Evolutionary conservation across 768 basidiomycete species (phyloP), one percentile per base, ranked within the genome.

Genomic region (Lentinus brumalis): DNA sequence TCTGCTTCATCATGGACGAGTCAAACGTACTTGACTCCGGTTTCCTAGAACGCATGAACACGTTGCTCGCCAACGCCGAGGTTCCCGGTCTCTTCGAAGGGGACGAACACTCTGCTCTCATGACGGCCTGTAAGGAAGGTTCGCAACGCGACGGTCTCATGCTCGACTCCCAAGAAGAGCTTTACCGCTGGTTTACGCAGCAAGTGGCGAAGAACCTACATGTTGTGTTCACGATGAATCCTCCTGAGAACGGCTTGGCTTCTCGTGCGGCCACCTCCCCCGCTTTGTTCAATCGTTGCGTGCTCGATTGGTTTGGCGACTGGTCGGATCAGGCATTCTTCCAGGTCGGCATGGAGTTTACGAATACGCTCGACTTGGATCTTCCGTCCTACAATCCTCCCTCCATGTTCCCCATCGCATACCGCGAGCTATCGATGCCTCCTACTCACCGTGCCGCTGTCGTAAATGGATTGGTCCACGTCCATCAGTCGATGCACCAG

Each of bases 61-160:
- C 97, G 0, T 85, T 99, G 14, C 84, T 99, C 15, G 97, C 97
- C 42, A 99, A 99, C 69, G 97, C 97, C n/a, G 97, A 99, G 74
- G 96, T 99, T n/a, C 97, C 97, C 0, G 97, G 97, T 74, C 83
- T 99, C n/a, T 99, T 99, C 72, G 97, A 99, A 75, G 97, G 97
- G n/a, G 97, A 99, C 69, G 97, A 99, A 72, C 90, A 98, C 72
- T 88, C 96, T 18, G 93, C 96, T 53, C 79, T 99, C 59, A 98
- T 98, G 96, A 98, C 97, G 5, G 95, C 97, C 1, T 98, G 97
- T 79, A 98, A 97, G 73, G 97, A 98, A 76, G 97, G 97, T 5
- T 97, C 97, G n/a, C 96, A 98, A 71, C 87, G 97, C 14, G 97
- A 99, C 65, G 97, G 97, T 11, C 79, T 98, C 32, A 98, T 99